A percentile compares a stretch with the other conserved stretches of the same genome.
Conservation (phyloP, 805 yeast species). For the Candida morakotiae region DNA sequence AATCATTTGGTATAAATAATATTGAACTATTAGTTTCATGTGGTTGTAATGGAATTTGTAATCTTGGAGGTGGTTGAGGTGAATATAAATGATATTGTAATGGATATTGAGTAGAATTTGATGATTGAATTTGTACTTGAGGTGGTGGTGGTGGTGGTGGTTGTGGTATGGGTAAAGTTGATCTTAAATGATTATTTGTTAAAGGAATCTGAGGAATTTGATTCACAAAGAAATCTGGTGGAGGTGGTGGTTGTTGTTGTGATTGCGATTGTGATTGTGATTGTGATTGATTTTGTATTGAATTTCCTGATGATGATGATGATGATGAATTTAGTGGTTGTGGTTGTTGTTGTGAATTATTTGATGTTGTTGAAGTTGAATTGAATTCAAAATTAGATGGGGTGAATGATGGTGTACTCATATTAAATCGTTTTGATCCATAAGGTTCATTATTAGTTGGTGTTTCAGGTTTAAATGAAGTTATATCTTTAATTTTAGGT, state of each 20-base stretch:
- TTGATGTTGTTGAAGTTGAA: slow-evolving; percentile 4
- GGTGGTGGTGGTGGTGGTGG: slow-evolving; percentile 3
- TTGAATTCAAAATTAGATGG: slow-evolving; percentile 16
- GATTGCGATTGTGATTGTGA: slow-evolving; percentile 3
- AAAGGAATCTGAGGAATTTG: neutral
- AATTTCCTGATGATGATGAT: neutral
- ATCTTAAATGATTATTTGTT: neutral
- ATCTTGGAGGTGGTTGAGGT: slow-evolving; percentile 79
- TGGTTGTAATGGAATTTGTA: slow-evolving; percentile 54
- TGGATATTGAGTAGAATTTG: slow-evolving; percentile 32
- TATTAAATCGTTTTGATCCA: slow-evolving; percentile 27
- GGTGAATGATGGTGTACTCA: slow-evolving; percentile 37
- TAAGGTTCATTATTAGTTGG: slow-evolving; percentile 15
- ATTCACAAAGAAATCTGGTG: neutral
- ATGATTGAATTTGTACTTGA: slow-evolving; percentile 17
- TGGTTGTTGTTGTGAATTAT: neutral
- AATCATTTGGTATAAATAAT: slow-evolving; percentile 67
- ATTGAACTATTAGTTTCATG: slow-evolving; percentile 68
- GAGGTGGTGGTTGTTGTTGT: neutral
- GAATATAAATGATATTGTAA: slow-evolving; percentile 86
- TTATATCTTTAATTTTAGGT: slow-evolving; percentile 45
- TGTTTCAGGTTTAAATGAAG: slow-evolving; percentile 44
- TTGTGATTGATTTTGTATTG: neutral
- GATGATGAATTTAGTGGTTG: slow-evolving; percentile 5
- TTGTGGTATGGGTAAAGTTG: neutral